phyloP scores from a whole-genome alignment of 192 early-diverging fungal genomes.

The Lobosporangium transversale region DNA sequence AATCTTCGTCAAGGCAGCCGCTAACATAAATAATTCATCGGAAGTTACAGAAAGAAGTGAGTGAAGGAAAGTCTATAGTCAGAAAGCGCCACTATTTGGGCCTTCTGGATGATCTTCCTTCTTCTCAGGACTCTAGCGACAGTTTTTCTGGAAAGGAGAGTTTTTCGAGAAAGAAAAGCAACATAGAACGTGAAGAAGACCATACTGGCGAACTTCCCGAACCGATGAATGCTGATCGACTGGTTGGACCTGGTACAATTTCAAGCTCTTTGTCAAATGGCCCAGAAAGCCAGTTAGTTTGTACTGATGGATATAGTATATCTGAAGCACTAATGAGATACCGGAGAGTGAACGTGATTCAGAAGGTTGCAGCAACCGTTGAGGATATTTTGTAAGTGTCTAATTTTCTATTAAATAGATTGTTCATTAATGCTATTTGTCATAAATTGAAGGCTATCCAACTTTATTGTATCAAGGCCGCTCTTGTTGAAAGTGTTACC shows the following conservation, averaged over 20 bases:
- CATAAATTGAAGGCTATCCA: background rate
- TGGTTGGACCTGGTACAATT: constrained; percentile 8
- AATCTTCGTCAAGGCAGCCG: background rate
- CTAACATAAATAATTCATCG: background rate
- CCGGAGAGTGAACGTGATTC: background rate
- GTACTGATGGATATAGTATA: background rate
- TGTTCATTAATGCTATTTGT: too few relatives aligned
- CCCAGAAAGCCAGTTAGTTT: background rate
- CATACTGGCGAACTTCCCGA: constrained; percentile 6
- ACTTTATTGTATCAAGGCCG: constrained; percentile 3
- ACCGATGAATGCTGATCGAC: background rate
- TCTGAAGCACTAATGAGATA: background rate
- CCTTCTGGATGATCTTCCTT: background rate
- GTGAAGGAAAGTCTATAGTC: background rate
- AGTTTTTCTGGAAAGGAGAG: background rate
- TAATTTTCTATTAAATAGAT: too few relatives aligned
- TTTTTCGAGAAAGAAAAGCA: background rate
- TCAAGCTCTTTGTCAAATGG: background rate
- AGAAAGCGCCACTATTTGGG: background rate
- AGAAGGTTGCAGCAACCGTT: background rate
- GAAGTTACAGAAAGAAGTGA: background rate
- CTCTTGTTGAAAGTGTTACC: background rate
- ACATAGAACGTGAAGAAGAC: too few relatives aligned
- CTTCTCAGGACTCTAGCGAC: background rate
- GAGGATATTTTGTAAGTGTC: background rate